Evolutionary conservation across 805 yeast species (phyloP).

Genomic region (Phaffomyces antillensis): DNA sequence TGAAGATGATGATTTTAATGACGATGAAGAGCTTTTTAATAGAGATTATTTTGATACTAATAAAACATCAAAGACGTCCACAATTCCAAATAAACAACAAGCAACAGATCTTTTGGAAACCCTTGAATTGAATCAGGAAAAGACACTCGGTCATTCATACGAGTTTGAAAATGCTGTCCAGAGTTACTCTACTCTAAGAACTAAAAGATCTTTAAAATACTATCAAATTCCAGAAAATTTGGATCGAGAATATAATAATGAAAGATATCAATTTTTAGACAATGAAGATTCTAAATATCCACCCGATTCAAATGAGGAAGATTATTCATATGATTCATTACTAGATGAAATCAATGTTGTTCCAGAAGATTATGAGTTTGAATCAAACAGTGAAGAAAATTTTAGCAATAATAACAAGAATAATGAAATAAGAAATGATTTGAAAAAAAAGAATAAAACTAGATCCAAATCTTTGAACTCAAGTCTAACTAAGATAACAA

Average conservation of each 20-base stretch:
- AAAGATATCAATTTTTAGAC: slow-evolving; percentile 1
- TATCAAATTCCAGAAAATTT: slow-evolving; percentile 30
- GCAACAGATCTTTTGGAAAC: background rate
- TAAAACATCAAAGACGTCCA: slow-evolving; percentile 11
- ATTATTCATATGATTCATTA: slow-evolving; percentile 31
- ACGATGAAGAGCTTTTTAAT: slow-evolving; percentile 27
- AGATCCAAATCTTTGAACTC: slow-evolving; percentile 14
- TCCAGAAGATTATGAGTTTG: slow-evolving; percentile 36
- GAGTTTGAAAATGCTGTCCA: background rate
- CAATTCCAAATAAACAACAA: background rate
- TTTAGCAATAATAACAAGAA: background rate
- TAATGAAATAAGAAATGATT: background rate
- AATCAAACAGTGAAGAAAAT: background rate
- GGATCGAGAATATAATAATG: slow-evolving; percentile 26
- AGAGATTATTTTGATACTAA: slow-evolving; percentile 22
- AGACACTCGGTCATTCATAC: background rate
- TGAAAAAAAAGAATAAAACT: background rate
- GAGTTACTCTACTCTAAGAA: background rate
- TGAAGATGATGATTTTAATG: slow-evolving; percentile 28
- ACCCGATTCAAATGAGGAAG: background rate
- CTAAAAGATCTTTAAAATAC: slow-evolving; percentile 25
- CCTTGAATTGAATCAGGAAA: no score
- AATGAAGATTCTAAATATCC: slow-evolving; percentile 5
- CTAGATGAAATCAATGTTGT: slow-evolving; percentile 45
- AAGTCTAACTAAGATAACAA: slow-evolving; percentile 7